Evolutionary conservation across 1,139 yeast species (phyloP), one percentile per base, ranked within the genome.

Genomic region (Pichia sp.): DNA sequence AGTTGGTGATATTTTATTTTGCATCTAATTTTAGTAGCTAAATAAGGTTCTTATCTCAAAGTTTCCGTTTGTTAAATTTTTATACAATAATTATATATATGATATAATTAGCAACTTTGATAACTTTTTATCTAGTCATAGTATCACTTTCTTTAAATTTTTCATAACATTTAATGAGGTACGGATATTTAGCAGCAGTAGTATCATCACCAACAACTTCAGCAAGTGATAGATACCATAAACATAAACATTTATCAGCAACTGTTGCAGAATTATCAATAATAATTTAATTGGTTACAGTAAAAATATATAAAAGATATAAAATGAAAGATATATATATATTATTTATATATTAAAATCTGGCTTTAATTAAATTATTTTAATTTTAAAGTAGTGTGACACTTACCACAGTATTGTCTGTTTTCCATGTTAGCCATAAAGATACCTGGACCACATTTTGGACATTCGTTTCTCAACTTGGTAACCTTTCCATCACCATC

Each of bases 341-440:
- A 16, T 16, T 16, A 16, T 16, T 16, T 16, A 16, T 16, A 16
- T 16, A 16, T 16, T 16, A 16, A 16, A 16, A 16, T 16, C 16
- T 16, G 16, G 16, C 16, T 16, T 27, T 16, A 35, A 28, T 20
- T 35, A 30, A 22, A 6, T 49, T 61, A 62, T 66, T 75, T 71
- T 54, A 78, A 74, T 73, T 80, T 81, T 78, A 80, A 84, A 71
- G 97, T 90, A 70, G 86, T 78, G 83, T 90, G 97, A 80, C 98
- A 92, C 80, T 87, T 90, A 79, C 98, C 98, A 78, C 98, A 92
- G 97, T 92, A 92, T 77, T 86, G 95, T 82, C 98, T 92, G 84
- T 83, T 90, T 74, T 80, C 77, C 94, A 87, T 92, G 90, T 89
- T 85, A 66, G 97, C 99, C 96, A 92, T 90, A 94, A 92, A 92